A percentile compares a stretch with the other conserved stretches of the same genome.
phyloP scores from a whole-genome alignment of 441 rosid species.

The Isatis lusitanica region DNA sequence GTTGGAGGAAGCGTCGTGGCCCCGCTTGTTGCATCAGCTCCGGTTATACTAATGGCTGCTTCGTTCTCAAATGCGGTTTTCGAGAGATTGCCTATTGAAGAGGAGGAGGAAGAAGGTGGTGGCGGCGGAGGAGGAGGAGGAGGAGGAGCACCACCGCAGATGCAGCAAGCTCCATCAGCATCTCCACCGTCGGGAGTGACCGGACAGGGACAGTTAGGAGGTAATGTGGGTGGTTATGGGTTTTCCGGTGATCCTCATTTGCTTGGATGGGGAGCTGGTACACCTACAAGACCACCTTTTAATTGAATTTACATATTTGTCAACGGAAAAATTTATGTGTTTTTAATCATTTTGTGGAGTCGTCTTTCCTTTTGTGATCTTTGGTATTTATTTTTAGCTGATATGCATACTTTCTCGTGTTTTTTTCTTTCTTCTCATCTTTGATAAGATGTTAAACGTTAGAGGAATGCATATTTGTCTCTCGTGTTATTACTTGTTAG shows the following conservation, averaged over 20 bases:
- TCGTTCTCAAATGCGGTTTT: conserved; percentile 65
- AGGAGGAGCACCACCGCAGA: conserved; percentile 30
- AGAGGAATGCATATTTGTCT: conserved; percentile 23
- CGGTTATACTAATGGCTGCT: conserved; percentile 62
- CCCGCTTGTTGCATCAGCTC: conserved; percentile 53
- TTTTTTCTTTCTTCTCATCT: conserved; percentile 6
- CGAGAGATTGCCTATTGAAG: conserved; percentile 65
- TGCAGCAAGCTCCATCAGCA: conserved; percentile 46
- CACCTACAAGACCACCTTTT: conserved; percentile 59
- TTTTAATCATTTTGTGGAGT: conserved; percentile 29
- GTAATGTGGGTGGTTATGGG: conserved; percentile 51
- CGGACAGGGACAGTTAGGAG: conserved; percentile 50
- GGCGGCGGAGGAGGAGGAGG: conserved; percentile 27
- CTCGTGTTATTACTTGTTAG: conserved; percentile 14
- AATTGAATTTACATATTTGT: conserved; percentile 15
- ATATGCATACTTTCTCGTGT: conserved; percentile 21
- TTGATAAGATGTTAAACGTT: conserved; percentile 2
- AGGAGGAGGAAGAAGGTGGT: conserved; percentile 40
- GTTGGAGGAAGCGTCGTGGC: conserved; percentile 67
- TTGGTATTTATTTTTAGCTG: conserved; percentile 24
- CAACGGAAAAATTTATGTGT: conserved; percentile 26
- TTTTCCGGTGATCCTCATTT: conserved; percentile 54
- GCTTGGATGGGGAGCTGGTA: conserved; percentile 65
- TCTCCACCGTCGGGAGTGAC: conserved; percentile 69
- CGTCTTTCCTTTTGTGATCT: conserved; percentile 29